phyloP scores from a whole-genome alignment of 2,329 filamentous ascomycete genomes.

The Scedosporium dehoogii region DNA sequence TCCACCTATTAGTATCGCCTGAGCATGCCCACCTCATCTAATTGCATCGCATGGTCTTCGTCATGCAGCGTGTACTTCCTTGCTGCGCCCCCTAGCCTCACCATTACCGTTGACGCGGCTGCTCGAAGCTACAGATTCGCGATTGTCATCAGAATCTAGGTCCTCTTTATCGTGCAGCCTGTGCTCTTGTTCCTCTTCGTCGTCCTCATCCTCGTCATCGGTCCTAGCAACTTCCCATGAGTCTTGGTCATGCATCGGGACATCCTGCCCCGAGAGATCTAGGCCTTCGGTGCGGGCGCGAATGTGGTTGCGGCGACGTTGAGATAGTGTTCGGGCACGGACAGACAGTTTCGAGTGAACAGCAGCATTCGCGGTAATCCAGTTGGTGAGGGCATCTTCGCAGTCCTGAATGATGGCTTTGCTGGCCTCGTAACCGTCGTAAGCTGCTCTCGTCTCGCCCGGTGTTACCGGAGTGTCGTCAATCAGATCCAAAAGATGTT shows the following conservation, averaged over 20 bases:
- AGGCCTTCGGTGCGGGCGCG: conserved; percentile 61
- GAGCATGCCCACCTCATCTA: background rate
- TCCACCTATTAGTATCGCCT: background rate
- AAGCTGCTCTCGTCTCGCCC: conserved; percentile 88
- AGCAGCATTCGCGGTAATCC: conserved; percentile 83
- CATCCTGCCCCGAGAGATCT: conserved; percentile 76
- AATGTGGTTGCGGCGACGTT: conserved; percentile 68
- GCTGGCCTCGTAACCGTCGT: conserved; percentile 96
- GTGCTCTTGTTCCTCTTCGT: conserved; percentile 21
- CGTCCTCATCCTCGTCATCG: conserved; percentile 55
- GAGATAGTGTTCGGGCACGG: conserved; percentile 78
- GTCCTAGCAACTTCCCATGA: conserved; percentile 69
- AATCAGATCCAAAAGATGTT: conserved; percentile 93
- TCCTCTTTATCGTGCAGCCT: conserved; percentile 52
- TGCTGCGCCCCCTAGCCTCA: conserved; percentile 45
- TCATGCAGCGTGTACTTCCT: conserved; percentile 40
- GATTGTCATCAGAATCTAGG: conserved; percentile 46
- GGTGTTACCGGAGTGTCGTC: conserved; percentile 96
- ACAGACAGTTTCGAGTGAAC: conserved; percentile 81
- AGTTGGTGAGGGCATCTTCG: conserved; percentile 94
- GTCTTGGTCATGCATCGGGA: conserved; percentile 65
- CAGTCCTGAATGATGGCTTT: conserved; percentile 99
- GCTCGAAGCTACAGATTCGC: conserved; percentile 39
- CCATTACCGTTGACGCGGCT: conserved; percentile 38
- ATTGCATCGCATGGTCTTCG: background rate